Evolutionary conservation across 352 stramenopile genomes (phyloP).

Genomic region (Globisporangium paddicum): DNA sequence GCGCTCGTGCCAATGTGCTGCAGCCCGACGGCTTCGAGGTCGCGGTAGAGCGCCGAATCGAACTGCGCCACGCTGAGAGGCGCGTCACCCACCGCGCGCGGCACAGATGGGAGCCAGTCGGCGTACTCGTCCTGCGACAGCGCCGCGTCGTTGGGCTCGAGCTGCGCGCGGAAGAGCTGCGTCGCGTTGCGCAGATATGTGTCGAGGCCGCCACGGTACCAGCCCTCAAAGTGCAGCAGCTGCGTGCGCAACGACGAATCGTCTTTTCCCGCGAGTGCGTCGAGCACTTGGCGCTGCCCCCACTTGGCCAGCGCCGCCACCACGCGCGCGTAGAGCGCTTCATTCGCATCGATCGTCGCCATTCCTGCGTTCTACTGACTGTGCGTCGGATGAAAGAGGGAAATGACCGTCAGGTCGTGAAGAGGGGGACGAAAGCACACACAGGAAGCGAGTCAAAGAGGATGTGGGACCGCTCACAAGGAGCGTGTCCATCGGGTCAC

Average conservation of each 20-base stretch:
- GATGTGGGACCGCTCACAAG: not conserved
- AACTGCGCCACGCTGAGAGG: slow-evolving; percentile 26
- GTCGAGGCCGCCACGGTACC: slow-evolving; percentile 62
- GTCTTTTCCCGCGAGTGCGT: slow-evolving; percentile 11
- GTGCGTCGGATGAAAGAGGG: not conserved
- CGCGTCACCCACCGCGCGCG: slow-evolving; percentile 13
- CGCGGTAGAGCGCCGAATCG: slow-evolving; percentile 30
- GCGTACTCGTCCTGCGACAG: slow-evolving; percentile 16
- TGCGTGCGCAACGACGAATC: slow-evolving; percentile 25
- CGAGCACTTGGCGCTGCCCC: slow-evolving; percentile 40
- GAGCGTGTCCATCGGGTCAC: not conserved
- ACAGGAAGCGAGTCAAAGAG: not conserved
- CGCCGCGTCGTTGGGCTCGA: not conserved
- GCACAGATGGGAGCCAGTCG: slow-evolving; percentile 50
- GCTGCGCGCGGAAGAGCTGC: slow-evolving; percentile 31
- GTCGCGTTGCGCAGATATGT: slow-evolving; percentile 48
- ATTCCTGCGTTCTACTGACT: not conserved
- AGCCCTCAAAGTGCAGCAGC: slow-evolving; percentile 53
- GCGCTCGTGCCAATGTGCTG: slow-evolving; percentile 71
- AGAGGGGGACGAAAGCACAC: not conserved
- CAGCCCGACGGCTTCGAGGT: slow-evolving; percentile 46
- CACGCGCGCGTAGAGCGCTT: slow-evolving; percentile 14
- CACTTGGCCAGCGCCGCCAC: slow-evolving; percentile 27
- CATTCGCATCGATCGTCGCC: not conserved
- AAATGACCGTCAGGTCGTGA: slow-evolving; percentile 1